Evolutionary conservation across 2,329 filamentous ascomycete species (phyloP).

Genomic region (Juglanconis oblonga): DNA sequence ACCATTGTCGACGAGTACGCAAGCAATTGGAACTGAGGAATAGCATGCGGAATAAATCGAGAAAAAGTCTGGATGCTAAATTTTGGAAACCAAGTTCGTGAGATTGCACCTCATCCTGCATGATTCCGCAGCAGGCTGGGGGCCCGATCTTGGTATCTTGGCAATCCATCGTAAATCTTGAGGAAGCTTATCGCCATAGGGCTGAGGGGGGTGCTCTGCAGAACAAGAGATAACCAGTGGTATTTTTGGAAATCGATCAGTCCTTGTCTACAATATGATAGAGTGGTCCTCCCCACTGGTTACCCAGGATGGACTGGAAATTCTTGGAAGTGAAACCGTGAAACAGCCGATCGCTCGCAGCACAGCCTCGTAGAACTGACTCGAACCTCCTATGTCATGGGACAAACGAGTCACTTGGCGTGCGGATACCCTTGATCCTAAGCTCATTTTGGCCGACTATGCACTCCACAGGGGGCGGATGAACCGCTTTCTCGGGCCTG

Average conservation of each 20-base stretch:
- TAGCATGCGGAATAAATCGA: no score
- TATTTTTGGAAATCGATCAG: background rate
- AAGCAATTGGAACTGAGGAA: no score
- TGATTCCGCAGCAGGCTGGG: background rate
- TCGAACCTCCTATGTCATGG: background rate
- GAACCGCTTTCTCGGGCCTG: background rate
- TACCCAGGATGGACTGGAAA: background rate
- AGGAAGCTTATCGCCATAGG: background rate
- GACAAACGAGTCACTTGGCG: background rate
- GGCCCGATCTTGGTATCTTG: background rate
- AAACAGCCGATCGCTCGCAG: background rate
- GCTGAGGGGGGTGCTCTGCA: background rate
- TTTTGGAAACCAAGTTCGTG: no score
- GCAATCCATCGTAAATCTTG: background rate
- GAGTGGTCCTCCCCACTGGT: background rate
- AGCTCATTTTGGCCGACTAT: background rate
- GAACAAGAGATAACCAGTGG: background rate
- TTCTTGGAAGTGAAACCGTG: background rate
- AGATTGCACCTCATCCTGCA: no score
- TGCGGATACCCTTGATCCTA: background rate
- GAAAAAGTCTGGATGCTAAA: no score
- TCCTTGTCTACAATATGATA: background rate
- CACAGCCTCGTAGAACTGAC: slow-evolving; percentile 1
- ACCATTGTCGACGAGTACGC: no score
- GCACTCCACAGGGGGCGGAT: background rate